Conservation (phyloP, 2,329 filamentous ascomycete genomes). For the Macrophomina phaseolina region DNA sequence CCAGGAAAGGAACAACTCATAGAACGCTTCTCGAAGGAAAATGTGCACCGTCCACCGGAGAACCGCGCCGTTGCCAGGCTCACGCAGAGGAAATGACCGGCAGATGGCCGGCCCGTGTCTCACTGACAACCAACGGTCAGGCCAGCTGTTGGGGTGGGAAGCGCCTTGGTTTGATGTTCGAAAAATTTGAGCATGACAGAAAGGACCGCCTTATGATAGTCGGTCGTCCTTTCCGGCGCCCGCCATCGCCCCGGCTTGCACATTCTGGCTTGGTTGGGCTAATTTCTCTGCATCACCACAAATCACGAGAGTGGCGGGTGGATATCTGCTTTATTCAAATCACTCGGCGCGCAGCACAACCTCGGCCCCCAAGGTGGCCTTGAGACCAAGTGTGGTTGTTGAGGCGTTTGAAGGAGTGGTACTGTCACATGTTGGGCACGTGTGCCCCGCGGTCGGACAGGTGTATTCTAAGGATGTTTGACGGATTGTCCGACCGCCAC, state of each 20-base stretch:
- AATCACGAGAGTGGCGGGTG: background rate
- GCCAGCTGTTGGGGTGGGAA: background rate
- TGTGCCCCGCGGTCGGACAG: background rate
- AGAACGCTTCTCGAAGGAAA: slow-evolving; percentile 11
- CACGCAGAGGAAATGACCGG: background rate
- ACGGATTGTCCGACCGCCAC: background rate
- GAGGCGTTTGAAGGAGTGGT: background rate
- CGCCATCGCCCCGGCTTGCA: slow-evolving; percentile 6
- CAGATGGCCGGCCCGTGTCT: background rate
- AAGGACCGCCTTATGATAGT: slow-evolving; percentile 5
- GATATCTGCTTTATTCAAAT: slow-evolving; percentile 13
- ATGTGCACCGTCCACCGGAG: background rate
- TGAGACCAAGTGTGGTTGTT: slow-evolving; percentile 3
- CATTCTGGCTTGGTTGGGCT: background rate
- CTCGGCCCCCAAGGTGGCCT: slow-evolving; percentile 4
- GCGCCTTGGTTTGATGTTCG: background rate
- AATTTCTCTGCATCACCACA: background rate
- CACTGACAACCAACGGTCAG: background rate
- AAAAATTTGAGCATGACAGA: background rate
- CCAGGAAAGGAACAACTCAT: background rate
- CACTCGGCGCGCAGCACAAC: background rate
- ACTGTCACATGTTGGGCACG: slow-evolving; percentile 14
- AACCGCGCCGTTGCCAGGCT: background rate
- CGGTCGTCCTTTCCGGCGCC: background rate
- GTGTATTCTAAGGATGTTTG: background rate